Base-by-base conservation (phyloP, 1,139 yeast species). In the Kurtzmaniella quercitrusa region DNA sequence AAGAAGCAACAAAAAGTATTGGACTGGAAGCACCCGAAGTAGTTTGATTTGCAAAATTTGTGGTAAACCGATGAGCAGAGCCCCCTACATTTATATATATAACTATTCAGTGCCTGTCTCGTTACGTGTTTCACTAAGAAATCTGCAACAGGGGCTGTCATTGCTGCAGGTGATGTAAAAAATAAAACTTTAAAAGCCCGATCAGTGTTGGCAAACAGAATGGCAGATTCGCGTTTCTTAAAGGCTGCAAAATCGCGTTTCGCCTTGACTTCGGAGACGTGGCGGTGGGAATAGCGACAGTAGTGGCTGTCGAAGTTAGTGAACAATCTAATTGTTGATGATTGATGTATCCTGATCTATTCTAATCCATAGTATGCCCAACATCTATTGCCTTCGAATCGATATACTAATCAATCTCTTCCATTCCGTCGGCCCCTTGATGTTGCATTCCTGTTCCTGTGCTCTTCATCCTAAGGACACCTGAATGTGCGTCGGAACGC, bases 91-190 rank as follows among this genome's bases (percentile, higher is more conserved):
- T 12, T 21, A 12, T 12, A 12, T 18, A 36, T 19, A 36, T 19
- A 14, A n/a, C n/a, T n/a, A n/a, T n/a, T n/a, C 15, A 10, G 25
- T 16, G n/a, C 27, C 38, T 36, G 19, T 14, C 19, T 21, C 12
- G 14, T 27, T 27, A 27, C 25, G 27, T 19, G 38, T 36, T 36
- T 36, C 38, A 36, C 25, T 8, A 21, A 14, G 16, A 18, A 14
- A 36, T 36, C 38, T 36, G 38, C 38, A n/a, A 19, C 38, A 36
- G 38, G 38, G 38, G 38, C 38, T 36, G 27, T 19, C 38, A 18
- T 14, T 31, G 36, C 36, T 31, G 36, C 38, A 36, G 25, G 15
- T 12, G 27, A 10, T 36, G 16, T 5, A 18, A 31, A 14, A 31
- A 31, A 14, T 14, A 12, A n/a, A 16, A 9, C 11, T n/a, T 31